Percentiles rank a stretch among this genome's conserved stretches.
Conservation (phyloP, 441 rosid species). For the Populus hybrid region DNA sequence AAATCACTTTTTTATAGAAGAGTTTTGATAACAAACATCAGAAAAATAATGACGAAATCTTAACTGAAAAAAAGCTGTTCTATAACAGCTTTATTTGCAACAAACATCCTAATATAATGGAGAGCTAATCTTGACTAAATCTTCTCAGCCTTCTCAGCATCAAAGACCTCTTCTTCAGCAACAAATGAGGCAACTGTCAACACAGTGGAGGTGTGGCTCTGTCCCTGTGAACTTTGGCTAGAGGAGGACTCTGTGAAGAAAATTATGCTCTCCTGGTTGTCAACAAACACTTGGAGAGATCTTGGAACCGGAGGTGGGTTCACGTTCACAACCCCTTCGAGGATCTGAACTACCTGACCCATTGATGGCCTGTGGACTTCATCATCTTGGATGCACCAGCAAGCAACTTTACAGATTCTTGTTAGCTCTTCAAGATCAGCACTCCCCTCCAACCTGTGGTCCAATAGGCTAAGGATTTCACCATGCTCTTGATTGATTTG, state of each 20-base stretch:
- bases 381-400: conserved; percentile 81
- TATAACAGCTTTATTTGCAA: no score
- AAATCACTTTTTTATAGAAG: no score
- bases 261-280: conserved; percentile 39
- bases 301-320: conserved; percentile 51
- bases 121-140: no score
- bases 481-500: conserved; percentile 37
- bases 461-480: conserved; percentile 45
- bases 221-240: conserved; percentile 28
- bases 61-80: no score
- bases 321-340: conserved; percentile 63
- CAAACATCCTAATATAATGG: no score
- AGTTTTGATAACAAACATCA: no score
- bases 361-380: conserved; percentile 61
- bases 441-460: conserved; percentile 35
- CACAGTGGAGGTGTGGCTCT: conserved; percentile 24
- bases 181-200: no score
- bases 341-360: conserved; percentile 81
- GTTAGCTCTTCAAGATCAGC: conserved; percentile 52
- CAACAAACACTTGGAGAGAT: conserved; percentile 43
- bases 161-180: no score
- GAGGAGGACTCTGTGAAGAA: conserved; percentile 61
- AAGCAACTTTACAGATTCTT: conserved; percentile 54
- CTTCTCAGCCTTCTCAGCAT: background rate
- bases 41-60: no score